phyloP scores from a whole-genome alignment of 345 rosid genomes.

The Aquilaria yunnanensis region DNA sequence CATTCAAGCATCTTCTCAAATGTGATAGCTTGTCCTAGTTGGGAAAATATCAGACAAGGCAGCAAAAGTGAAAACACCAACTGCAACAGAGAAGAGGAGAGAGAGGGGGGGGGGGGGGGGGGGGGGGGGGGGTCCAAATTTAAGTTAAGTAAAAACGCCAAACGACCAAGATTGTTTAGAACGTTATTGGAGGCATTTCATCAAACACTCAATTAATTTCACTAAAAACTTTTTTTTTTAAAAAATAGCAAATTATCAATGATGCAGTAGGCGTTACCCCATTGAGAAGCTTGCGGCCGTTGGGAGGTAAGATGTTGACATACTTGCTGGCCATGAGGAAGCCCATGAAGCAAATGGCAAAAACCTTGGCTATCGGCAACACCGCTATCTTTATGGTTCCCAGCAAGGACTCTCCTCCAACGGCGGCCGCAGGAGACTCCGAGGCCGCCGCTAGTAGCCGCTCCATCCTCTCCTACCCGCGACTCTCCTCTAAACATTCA shows the following conservation, averaged over 20 bases:
- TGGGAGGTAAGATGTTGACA: constrained; percentile 79
- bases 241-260: neutral
- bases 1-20: constrained; percentile 69
- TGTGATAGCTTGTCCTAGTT: constrained; percentile 90
- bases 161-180: too few species aligned
- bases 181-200: too few species aligned
- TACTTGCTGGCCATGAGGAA: constrained; percentile 92
- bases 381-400: constrained; percentile 74
- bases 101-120: neutral
- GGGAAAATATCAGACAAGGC: constrained; percentile 87
- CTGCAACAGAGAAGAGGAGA: constrained; percentile 26
- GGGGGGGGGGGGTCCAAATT: too few species aligned
- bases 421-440: constrained; percentile 24
- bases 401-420: constrained; percentile 39
- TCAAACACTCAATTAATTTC: too few species aligned
- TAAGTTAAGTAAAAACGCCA: too few species aligned
- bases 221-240: neutral
- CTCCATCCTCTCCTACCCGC: constrained; percentile 12
- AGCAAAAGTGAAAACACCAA: constrained; percentile 90
- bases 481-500: neutral
- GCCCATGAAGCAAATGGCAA: constrained; percentile 84
- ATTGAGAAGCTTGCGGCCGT: constrained; percentile 74
- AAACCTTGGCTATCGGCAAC: constrained; percentile 80
- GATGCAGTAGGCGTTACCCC: constrained; percentile 37
- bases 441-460: constrained; percentile 30